A percentile compares a stretch with the other conserved stretches of the same genome.
phyloP scores from a whole-genome alignment of 768 basidiomycete genomes.

The Tricholoma flavovirens region DNA sequence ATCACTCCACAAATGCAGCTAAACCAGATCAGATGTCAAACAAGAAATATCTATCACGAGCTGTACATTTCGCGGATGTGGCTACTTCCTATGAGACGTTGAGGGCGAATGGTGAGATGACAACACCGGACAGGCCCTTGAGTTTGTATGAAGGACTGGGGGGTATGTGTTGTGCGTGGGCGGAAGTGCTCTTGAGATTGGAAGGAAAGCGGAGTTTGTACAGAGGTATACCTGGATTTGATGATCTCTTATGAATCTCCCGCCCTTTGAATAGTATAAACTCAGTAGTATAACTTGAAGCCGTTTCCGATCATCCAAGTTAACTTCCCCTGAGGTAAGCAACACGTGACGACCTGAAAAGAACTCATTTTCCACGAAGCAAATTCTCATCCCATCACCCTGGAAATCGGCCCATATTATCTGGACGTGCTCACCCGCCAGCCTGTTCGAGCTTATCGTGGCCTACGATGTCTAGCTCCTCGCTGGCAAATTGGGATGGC shows the following conservation, averaged over 20 bases:
- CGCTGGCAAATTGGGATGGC: slow-evolving; percentile 17
- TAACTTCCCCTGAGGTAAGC: not conserved
- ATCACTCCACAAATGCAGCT: slow-evolving; percentile 4
- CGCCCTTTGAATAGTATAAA: not conserved
- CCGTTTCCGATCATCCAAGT: no score
- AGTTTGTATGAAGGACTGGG: slow-evolving; percentile 55
- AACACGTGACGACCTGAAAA: not conserved
- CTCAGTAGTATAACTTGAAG: no score
- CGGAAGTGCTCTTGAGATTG: slow-evolving; percentile 34
- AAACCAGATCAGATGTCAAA: slow-evolving; percentile 4
- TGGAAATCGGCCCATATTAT: not conserved
- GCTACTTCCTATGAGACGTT: slow-evolving; percentile 31
- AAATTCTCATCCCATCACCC: not conserved
- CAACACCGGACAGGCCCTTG: slow-evolving; percentile 44
- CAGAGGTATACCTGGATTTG: slow-evolving; percentile 35
- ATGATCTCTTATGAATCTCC: slow-evolving; percentile 26
- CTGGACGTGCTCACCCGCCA: not conserved
- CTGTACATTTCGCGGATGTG: slow-evolving; percentile 43
- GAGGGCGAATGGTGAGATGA: slow-evolving; percentile 36
- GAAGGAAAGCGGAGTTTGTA: slow-evolving; percentile 10
- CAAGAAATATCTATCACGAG: slow-evolving; percentile 18
- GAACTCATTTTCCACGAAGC: not conserved
- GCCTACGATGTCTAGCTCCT: slow-evolving; percentile 12
- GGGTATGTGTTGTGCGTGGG: slow-evolving; percentile 56
- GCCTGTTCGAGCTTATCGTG: not conserved